Evolutionary conservation across 805 yeast species (phyloP).

Genomic region (Spathaspora boniae): DNA sequence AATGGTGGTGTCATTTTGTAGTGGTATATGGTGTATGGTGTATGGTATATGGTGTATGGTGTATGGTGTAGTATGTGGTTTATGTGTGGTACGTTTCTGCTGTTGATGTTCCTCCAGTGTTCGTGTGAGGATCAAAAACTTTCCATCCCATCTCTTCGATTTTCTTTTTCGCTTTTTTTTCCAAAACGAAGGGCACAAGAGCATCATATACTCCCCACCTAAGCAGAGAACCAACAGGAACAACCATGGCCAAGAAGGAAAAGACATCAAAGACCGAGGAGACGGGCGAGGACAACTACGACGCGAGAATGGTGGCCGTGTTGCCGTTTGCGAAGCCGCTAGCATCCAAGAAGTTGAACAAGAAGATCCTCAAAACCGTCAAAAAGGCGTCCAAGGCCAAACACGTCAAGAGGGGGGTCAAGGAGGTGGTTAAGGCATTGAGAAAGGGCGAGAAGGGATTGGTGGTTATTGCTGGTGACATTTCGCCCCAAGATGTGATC

Average conservation of each 20-base stretch:
- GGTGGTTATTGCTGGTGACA: constrained; percentile 96
- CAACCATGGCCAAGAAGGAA: constrained; percentile 36
- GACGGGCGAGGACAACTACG: constrained; percentile 72
- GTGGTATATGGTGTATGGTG: no score
- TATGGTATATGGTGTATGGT: no score
- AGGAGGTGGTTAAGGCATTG: constrained; percentile 96
- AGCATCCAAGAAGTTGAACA: constrained; percentile 93
- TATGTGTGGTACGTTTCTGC: background rate
- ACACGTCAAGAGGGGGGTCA: constrained; percentile 97
- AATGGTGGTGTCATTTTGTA: no score
- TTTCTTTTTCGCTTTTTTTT: constrained; percentile 2
- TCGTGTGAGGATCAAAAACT: background rate
- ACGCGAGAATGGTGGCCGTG: constrained; percentile 82
- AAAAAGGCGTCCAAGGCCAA: constrained; percentile 98
- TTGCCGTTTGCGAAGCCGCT: constrained; percentile 91
- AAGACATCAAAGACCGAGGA: constrained; percentile 33
- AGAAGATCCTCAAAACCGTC: constrained; percentile 90
- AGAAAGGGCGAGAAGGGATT: constrained; percentile 98
- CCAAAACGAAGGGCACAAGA: background rate
- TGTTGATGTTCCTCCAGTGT: background rate
- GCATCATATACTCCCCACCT: no score
- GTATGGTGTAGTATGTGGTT: no score
- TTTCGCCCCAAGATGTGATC: constrained; percentile 94
- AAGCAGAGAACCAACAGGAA: constrained; percentile 14
- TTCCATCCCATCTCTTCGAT: background rate